Conservation (phyloP, 164 flowering plant species). For the Paratinospora sagittata region DNA sequence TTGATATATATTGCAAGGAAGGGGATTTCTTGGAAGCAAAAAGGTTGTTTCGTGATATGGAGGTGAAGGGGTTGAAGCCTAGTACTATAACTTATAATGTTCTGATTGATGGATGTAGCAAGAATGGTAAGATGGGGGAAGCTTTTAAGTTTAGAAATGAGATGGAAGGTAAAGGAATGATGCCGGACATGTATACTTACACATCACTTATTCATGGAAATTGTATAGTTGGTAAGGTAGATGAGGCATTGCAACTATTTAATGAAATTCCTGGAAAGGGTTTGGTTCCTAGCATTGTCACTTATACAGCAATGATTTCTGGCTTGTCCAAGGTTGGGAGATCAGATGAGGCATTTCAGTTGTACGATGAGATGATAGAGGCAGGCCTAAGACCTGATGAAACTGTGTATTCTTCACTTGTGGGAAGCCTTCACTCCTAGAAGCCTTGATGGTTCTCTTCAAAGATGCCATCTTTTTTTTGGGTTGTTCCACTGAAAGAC, state of each 20-base stretch:
- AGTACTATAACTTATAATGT: conserved; percentile 55
- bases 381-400: conserved; percentile 66
- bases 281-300: conserved; percentile 32
- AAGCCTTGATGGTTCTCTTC: background rate
- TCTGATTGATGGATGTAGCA: conserved; percentile 58
- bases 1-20: conserved; percentile 63
- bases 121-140: conserved; percentile 50
- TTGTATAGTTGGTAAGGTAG: conserved; percentile 49
- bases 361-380: conserved; percentile 68
- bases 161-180: conserved; percentile 46
- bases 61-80: conserved; percentile 41
- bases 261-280: conserved; percentile 43
- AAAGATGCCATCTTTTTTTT: background rate
- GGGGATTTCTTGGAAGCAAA: conserved; percentile 62
- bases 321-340: conserved; percentile 68
- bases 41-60: conserved; percentile 52
- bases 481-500: background rate
- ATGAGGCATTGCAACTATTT: conserved; percentile 46
- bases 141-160: conserved; percentile 43
- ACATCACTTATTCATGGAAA: conserved; percentile 66
- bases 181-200: conserved; percentile 59
- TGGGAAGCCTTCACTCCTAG: conserved; percentile 52
- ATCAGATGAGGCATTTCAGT: conserved; percentile 60
- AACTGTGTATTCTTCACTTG: conserved; percentile 49
- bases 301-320: conserved; percentile 58